A percentile compares a stretch with the other conserved stretches of the same genome.
These are phyloP conservation scores for Cydonia oblonga DNA, from an alignment of 331 rosid genomes.

Conservation along the genomic window DNA sequence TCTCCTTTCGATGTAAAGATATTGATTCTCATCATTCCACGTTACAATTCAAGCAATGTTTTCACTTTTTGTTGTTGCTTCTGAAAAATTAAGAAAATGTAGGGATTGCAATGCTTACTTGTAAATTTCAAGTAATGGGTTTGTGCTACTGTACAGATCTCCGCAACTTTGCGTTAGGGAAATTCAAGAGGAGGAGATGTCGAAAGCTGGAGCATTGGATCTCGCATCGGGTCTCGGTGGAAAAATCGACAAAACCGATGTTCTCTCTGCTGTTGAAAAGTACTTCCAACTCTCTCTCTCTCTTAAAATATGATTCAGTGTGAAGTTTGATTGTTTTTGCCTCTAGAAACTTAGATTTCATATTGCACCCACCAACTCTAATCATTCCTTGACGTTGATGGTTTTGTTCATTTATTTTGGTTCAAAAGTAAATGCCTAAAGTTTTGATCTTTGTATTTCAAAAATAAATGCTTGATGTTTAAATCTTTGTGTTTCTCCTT, in stretches of 20 bases:
- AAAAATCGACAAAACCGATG: constrained; percentile 45
- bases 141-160: neutral
- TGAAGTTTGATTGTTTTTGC: neutral
- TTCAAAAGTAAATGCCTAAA: neutral
- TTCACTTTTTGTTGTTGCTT: neutral
- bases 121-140: neutral
- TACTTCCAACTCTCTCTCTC: constrained; percentile 2
- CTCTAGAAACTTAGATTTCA: neutral
- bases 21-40: neutral
- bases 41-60: neutral
- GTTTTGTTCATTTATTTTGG: neutral
- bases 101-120: neutral
- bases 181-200: constrained; percentile 7
- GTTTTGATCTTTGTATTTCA: neutral
- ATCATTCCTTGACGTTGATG: neutral
- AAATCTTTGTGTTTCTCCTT: no score
- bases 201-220: constrained; percentile 56
- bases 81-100: neutral
- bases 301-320: neutral
- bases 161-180: neutral
- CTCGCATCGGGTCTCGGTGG: constrained; percentile 76
- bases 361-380: neutral
- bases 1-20: neutral
- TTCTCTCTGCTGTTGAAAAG: constrained; percentile 62
- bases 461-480: no score